A percentile compares a stretch with the other conserved stretches of the same genome.
Conservation (phyloP, 139 green algal genomes). For the Coelastrella sp. region DNA sequence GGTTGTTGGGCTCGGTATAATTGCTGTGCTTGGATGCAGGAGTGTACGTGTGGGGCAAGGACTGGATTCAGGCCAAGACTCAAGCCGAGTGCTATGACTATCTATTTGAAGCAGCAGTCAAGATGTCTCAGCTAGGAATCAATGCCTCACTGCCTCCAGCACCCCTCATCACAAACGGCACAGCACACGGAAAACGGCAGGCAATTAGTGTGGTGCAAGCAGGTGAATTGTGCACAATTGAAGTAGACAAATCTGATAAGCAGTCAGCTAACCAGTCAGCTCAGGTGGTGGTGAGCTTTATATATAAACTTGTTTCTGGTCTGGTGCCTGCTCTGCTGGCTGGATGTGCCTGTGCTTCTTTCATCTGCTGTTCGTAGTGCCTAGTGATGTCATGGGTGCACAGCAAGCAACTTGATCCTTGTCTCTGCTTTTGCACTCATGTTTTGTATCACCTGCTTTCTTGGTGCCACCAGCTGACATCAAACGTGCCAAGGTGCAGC, state of each 20-base stretch:
- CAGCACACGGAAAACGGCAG: background rate
- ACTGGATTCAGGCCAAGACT: conserved; percentile 82
- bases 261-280: too few relatives aligned
- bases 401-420: background rate
- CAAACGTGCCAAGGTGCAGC: conserved; percentile 43
- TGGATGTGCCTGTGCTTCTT: too few relatives aligned
- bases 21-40: conserved; percentile 55
- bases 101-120: conserved; percentile 90
- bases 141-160: conserved; percentile 65
- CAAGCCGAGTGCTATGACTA: conserved; percentile 98
- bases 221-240: conserved; percentile 4
- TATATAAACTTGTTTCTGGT: too few relatives aligned
- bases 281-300: too few relatives aligned
- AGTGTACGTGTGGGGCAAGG: conserved; percentile 93
- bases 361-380: too few relatives aligned
- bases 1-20: too few relatives aligned
- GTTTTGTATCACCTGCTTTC: background rate
- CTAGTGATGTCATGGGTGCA: background rate
- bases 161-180: conserved; percentile 14
- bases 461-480: background rate
- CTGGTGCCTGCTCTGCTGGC: too few relatives aligned
- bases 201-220: conserved; percentile 16
- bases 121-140: conserved; percentile 84
- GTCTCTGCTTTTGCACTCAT: background rate
- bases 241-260: too few relatives aligned